Percentiles rank a stretch among this genome's conserved stretches.
Evolutionary conservation across 2,329 filamentous ascomycete species (phyloP).

Genomic region (Hypoxylon sp.): DNA sequence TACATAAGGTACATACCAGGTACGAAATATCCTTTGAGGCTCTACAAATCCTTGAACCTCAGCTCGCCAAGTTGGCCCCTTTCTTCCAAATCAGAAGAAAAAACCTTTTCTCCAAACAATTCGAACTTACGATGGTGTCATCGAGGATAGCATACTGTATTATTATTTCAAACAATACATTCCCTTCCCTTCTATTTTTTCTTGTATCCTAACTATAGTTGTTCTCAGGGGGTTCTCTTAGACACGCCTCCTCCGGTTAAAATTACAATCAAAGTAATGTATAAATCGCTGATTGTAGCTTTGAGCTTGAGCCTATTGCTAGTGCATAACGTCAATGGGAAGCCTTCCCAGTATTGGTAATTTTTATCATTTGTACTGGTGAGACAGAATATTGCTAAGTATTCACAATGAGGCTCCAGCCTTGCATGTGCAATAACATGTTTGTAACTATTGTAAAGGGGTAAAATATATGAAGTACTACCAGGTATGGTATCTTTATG

Average conservation of each 20-base stretch:
- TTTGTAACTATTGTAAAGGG: neutral
- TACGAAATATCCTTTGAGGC: neutral
- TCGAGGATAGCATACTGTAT: neutral
- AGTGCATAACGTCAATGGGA: too few species aligned
- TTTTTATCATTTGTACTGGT: neutral
- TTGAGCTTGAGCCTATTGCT: too few species aligned
- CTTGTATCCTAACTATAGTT: neutral
- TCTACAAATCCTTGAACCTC: slow-evolving; percentile 1
- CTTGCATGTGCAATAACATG: neutral
- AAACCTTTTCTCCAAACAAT: neutral
- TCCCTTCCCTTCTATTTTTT: neutral
- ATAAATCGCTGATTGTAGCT: too few species aligned
- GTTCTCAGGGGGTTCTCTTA: neutral
- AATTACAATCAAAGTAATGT: neutral
- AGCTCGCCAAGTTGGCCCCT: neutral
- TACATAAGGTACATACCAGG: neutral
- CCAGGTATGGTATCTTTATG: neutral
- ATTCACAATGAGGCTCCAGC: neutral
- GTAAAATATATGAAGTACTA: neutral
- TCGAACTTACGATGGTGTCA: neutral
- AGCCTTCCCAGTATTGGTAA: neutral
- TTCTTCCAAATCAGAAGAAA: neutral
- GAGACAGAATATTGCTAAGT: neutral
- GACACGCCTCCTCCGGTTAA: neutral
- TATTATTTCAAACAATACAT: neutral